phyloP scores from a whole-genome alignment of 306 rosid genomes.

The Nissolia schottii region DNA sequence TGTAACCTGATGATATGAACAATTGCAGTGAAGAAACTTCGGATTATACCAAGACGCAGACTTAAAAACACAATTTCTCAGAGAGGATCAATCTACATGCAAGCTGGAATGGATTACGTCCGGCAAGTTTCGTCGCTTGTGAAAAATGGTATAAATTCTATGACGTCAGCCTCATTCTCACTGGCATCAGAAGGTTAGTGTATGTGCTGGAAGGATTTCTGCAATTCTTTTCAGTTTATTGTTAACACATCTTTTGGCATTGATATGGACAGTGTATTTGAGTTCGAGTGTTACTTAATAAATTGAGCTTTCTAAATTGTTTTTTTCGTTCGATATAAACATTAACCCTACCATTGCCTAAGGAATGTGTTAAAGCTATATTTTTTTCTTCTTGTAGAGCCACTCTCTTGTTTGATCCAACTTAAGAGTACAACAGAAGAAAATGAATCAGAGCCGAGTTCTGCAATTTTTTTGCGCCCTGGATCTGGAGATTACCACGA shows the following conservation, averaged over 20 bases:
- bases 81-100: constrained; percentile 69
- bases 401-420: constrained; percentile 67
- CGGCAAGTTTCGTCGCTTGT: constrained; percentile 69
- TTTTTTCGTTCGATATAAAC: neutral
- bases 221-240: constrained; percentile 4
- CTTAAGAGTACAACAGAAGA: constrained; percentile 80
- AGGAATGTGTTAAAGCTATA: neutral
- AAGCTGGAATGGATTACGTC: constrained; percentile 73
- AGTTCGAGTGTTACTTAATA: neutral
- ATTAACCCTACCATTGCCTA: neutral
- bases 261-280: neutral
- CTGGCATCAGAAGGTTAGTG: constrained; percentile 63
- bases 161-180: constrained; percentile 49
- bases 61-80: constrained; percentile 70
- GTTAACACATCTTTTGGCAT: constrained; percentile 6
- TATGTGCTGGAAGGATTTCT: constrained; percentile 10
- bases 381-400: constrained; percentile 56
- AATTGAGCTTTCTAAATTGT: neutral
- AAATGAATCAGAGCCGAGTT: constrained; percentile 46
- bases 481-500: constrained; percentile 84
- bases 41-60: constrained; percentile 74
- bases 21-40: constrained; percentile 73
- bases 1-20: constrained; percentile 10
- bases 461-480: constrained; percentile 62
- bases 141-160: constrained; percentile 69